These are phyloP conservation scores for Neonectria coccinea DNA, from an alignment of 2,329 filamentous ascomycete species.

Conservation along the genomic window DNA sequence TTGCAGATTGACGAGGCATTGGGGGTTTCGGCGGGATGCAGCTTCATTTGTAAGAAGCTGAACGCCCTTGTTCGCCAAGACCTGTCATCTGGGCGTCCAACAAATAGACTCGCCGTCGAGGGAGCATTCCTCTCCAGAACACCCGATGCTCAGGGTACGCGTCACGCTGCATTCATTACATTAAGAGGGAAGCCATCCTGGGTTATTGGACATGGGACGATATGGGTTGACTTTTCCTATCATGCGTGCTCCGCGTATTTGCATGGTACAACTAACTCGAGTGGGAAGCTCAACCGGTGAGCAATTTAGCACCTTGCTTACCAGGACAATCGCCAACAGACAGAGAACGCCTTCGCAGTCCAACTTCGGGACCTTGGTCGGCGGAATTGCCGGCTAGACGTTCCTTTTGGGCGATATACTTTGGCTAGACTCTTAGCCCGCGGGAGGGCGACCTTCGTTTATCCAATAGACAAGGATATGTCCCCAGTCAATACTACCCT, in stretches of 20 bases:
- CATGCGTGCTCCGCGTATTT: background rate
- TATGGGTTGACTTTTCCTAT: background rate
- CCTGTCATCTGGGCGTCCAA: background rate
- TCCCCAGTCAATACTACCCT: background rate
- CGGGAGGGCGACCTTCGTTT: background rate
- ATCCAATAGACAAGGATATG: background rate
- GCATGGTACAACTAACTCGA: slow-evolving; percentile 2
- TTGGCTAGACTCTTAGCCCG: background rate
- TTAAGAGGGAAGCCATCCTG: background rate
- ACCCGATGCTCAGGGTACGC: background rate
- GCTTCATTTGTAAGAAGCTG: slow-evolving; percentile 11
- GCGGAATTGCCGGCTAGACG: background rate
- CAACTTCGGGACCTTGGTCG: background rate
- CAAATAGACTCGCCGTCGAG: slow-evolving; percentile 8
- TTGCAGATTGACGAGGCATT: slow-evolving; percentile 1
- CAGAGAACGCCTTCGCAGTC: background rate
- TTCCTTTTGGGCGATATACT: background rate
- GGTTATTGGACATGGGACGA: background rate
- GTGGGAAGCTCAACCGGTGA: background rate
- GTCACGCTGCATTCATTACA: background rate
- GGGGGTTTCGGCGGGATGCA: slow-evolving; percentile 9
- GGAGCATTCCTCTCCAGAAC: background rate
- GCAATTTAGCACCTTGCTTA: background rate
- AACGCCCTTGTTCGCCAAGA: background rate
- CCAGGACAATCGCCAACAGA: background rate